Conservation (phyloP, 352 stramenopile genomes). For the Phytophthora fragariaefolia region DNA sequence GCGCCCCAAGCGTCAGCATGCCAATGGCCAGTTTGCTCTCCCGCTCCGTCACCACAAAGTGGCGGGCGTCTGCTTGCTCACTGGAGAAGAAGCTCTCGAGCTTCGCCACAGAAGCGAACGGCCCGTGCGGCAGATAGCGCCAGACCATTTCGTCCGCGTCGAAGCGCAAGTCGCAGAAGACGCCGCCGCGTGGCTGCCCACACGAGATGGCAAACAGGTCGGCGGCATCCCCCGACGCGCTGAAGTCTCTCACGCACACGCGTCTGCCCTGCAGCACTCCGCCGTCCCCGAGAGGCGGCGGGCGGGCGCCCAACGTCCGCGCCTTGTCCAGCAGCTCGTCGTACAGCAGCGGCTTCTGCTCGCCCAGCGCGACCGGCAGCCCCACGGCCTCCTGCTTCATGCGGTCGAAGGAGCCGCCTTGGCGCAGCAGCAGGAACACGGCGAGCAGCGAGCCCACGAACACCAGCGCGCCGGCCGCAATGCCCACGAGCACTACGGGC, state of each 20-base stretch:
- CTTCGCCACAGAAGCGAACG: slow-evolving; percentile 47
- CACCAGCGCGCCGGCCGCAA: slow-evolving; percentile 81
- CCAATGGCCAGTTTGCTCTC: slow-evolving; percentile 64
- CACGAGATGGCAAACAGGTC: slow-evolving; percentile 58
- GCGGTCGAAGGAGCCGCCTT: slow-evolving; percentile 89
- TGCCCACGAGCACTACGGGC: slow-evolving; percentile 67
- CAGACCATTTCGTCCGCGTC: slow-evolving; percentile 85
- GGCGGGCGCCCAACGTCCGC: slow-evolving; percentile 40
- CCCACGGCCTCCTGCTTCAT: slow-evolving; percentile 84
- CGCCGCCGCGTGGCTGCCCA: slow-evolving; percentile 48
- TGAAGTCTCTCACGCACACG: slow-evolving; percentile 61
- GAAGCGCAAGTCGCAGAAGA: slow-evolving; percentile 68
- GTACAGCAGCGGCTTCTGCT: slow-evolving; percentile 88
- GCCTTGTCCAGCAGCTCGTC: slow-evolving; percentile 80
- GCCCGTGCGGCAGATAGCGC: slow-evolving; percentile 69
- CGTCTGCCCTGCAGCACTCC: slow-evolving; percentile 42
- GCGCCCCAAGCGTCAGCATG: slow-evolving; percentile 76
- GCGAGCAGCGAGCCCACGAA: slow-evolving; percentile 84
- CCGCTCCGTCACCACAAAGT: slow-evolving; percentile 71
- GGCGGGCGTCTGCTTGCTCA: slow-evolving; percentile 43
- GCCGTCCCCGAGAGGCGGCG: slow-evolving; percentile 37
- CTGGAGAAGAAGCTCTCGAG: slow-evolving; percentile 54
- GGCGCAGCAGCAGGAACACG: slow-evolving; percentile 85
- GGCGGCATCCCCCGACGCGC: slow-evolving; percentile 26
- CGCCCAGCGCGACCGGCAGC: slow-evolving; percentile 56